phyloP scores from a whole-genome alignment of 768 basidiomycete species.

The Rhizopogon vesiculosus region DNA sequence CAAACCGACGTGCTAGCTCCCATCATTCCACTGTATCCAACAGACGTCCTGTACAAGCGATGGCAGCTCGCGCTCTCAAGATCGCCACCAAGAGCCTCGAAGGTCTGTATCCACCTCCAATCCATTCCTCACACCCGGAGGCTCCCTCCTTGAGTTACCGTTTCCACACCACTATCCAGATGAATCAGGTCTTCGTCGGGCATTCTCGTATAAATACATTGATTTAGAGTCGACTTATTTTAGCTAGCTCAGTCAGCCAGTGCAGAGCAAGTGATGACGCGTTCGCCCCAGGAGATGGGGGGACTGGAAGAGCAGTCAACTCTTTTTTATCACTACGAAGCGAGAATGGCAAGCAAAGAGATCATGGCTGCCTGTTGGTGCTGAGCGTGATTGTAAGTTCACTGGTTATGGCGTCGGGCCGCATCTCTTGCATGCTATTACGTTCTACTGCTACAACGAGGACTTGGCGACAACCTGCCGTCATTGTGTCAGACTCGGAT shows the following conservation, averaged over 20 bases:
- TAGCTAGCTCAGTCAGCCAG: not conserved
- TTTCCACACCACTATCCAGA: not conserved
- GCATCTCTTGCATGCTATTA: no score
- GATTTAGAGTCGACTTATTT: not conserved
- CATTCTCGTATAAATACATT: not conserved
- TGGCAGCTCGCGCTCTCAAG: not conserved
- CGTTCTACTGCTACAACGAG: no score
- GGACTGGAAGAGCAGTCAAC: no score
- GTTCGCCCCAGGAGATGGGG: not conserved
- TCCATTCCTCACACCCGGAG: not conserved
- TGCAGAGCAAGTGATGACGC: not conserved
- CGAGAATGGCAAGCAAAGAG: no score
- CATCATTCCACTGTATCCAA: not conserved
- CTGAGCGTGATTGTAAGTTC: no score
- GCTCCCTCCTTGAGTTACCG: not conserved
- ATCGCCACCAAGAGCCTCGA: not conserved
- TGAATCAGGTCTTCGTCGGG: not conserved
- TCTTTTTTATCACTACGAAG: no score
- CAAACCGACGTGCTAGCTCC: not conserved
- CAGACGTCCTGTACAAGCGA: not conserved
- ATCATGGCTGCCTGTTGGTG: no score
- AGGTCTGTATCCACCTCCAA: not conserved
- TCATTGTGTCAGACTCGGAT: no score
- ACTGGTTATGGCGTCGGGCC: no score
- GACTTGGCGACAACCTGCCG: no score